Evolutionary conservation across 1,139 yeast species (phyloP), one percentile per base, ranked within the genome.

Genomic region (Zygosaccharomyces pseudobailii): DNA sequence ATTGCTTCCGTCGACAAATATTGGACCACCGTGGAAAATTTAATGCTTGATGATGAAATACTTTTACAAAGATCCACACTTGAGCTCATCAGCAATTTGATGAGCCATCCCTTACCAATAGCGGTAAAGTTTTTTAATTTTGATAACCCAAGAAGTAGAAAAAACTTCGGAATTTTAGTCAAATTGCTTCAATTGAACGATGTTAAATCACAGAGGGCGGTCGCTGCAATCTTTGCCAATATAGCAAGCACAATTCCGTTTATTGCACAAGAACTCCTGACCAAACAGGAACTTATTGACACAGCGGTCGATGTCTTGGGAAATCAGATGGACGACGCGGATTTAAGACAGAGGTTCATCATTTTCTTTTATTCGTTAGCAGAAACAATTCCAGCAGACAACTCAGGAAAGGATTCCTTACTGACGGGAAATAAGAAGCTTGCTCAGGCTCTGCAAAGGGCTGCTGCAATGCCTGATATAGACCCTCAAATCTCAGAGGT

Each of bases 11-110:
- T 65, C 17, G 52, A 58, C 6, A 54, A 59, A 6, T 71, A 70
- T 37, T 75, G 78, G 76, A 40, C 56, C 5, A 58, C 59, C 19
- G 51, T 76, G 20, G 74, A 72, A 50, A 58, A 57, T 32, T 53
- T 71, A 31, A 55, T 74, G 51, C 55, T 71, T 17, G 67, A 63
- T 43, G 57, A 55, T 1, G 57, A 58, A 24, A 45, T 46, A 4
- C 45, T 54, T 24, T 38, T 63, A 9, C 67, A 62, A 51, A 54
- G 67, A 41, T 57, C 66, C 0, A 51, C 61, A 3, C 49, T 65
- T 27, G 67, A 65, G 43, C 53, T 65, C 5, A 43, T 64, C 10
- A 52, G 58, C 36, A 65, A 65, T 40, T 45, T 64, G 32, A 63
- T 63, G 66, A 56, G 59, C 36, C 55, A 59, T 39, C 67, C 67